Base-by-base conservation (phyloP, 2,329 filamentous ascomycete species). In the Sporothrix globosa region DNA sequence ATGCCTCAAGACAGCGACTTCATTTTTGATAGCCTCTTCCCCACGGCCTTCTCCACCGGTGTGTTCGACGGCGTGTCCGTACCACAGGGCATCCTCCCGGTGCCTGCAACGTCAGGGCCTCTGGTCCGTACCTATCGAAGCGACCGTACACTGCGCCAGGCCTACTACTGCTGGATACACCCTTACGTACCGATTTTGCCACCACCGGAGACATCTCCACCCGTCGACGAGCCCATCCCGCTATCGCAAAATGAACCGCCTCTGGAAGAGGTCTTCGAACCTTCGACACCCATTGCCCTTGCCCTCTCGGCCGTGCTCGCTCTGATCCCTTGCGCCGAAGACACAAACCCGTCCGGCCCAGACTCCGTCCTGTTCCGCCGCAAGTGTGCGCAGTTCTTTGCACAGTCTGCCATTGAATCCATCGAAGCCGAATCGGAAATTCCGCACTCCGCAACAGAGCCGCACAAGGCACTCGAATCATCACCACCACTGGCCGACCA, bases 151-250 rank as follows among this genome's bases (percentile, higher is more conserved):
- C 80, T 84, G 81, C 76, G 85, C 24, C 81, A 84, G 70, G 84
- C 83, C 4, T 86, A 86, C 74, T 86, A 86, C 72, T 79, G 83
- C 69, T 86, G 82, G 79, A 83, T 85, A 69, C 84, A 86, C 71
- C 80, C 82, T 0, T 85, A 80, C 71, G 82, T 85, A 21, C 83
- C 84, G 3, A 83, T 85, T 48, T 75, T 86, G 2, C 84, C 83
- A 14, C 78, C 83, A 2, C 82, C 83, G 6, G 76, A 77, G 24
- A 72, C 72, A 39, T 72, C 75, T 39, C 76, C 80, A 14, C 72
- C 71, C 6, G 48, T 77, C 44, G 81, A 79, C 71, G 76, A 80
- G 68, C 76, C 79, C 5, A 71, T 77, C 0, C 74, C 78, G 4
- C 73, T 80, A 6, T 73, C 79, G 14, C 80, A 83, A 70, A 79